Percentiles rank a stretch among this genome's conserved stretches.
Evolutionary conservation across 176 grass and related monocot species (phyloP).

Genomic region (Urochloa ruziziensis): DNA sequence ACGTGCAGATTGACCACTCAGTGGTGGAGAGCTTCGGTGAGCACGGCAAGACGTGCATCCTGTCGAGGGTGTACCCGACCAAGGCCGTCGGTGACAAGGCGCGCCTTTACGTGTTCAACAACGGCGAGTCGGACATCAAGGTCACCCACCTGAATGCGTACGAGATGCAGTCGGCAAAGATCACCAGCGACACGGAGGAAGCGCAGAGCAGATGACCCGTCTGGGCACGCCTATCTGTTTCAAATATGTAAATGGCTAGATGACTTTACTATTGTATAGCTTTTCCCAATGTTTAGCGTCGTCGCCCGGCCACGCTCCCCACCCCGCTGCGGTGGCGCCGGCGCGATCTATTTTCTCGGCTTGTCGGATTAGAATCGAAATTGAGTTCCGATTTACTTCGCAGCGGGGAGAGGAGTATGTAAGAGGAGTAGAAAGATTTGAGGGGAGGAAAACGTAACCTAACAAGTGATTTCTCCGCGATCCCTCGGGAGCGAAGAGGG

Average conservation of each 20-base stretch:
- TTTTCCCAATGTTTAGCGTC: no score
- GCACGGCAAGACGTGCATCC: slow-evolving; percentile 51
- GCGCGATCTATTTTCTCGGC: no score
- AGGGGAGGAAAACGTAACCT: no score
- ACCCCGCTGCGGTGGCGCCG: no score
- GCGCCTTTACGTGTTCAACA: slow-evolving; percentile 64
- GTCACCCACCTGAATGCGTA: slow-evolving; percentile 41
- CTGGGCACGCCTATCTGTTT: background rate
- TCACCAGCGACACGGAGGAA: background rate
- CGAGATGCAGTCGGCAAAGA: slow-evolving; percentile 43
- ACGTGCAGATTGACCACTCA: slow-evolving; percentile 45
- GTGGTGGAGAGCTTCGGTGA: slow-evolving; percentile 66
- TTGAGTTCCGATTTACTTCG: no score
- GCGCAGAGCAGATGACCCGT: background rate
- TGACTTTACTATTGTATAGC: background rate
- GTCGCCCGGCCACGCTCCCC: no score
- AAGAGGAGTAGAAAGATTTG: no score
- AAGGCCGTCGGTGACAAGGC: slow-evolving; percentile 42
- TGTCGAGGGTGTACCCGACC: slow-evolving; percentile 60
- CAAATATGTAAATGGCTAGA: background rate
- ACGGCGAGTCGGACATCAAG: slow-evolving; percentile 41
- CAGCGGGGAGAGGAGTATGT: no score
- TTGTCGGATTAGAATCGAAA: no score
- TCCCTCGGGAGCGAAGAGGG: no score
- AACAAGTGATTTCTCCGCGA: no score